These are phyloP conservation scores for Aspergillus transmontanensis DNA, from an alignment of 2,329 filamentous ascomycete genomes.

Conservation along the genomic window DNA sequence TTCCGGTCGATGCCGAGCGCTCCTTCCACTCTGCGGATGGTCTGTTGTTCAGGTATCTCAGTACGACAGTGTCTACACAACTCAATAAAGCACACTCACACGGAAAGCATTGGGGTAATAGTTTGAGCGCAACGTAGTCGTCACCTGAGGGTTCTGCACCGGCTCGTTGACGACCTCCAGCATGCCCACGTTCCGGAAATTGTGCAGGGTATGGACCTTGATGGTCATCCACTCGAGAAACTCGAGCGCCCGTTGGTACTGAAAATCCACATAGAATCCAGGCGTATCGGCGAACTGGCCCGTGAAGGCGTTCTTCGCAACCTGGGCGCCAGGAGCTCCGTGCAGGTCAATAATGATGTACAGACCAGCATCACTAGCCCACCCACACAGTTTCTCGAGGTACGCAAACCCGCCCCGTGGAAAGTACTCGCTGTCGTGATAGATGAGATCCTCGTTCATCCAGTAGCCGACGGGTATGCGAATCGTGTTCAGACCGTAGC, in stretches of 20 bases:
- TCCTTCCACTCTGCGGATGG: slow-evolving; percentile 54
- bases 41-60: slow-evolving; percentile 18
- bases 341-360: slow-evolving; percentile 60
- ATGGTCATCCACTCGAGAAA: slow-evolving; percentile 61
- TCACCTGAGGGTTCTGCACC: slow-evolving; percentile 39
- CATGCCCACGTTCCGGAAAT: slow-evolving; percentile 61
- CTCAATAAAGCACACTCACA: slow-evolving; percentile 23
- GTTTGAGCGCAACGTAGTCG: slow-evolving; percentile 39
- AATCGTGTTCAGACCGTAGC: slow-evolving; percentile 56
- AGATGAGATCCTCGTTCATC: slow-evolving; percentile 55
- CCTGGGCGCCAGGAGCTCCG: slow-evolving; percentile 55
- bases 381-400: slow-evolving; percentile 50
- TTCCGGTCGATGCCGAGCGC: slow-evolving; percentile 45
- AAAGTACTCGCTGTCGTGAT: slow-evolving; percentile 53
- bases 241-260: slow-evolving; percentile 58
- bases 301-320: slow-evolving; percentile 50
- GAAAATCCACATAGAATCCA: slow-evolving; percentile 60
- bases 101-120: slow-evolving; percentile 54
- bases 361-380: slow-evolving; percentile 52
- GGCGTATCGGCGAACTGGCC: slow-evolving; percentile 45
- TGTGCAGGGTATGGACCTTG: slow-evolving; percentile 51
- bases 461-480: slow-evolving; percentile 60
- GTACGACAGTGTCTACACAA: not conserved
- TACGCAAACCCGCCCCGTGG: slow-evolving; percentile 52
- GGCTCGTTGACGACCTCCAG: slow-evolving; percentile 63